These are phyloP conservation scores for Saturnispora serradocipensis DNA, from an alignment of 805 yeast species.

Conservation along the genomic window DNA sequence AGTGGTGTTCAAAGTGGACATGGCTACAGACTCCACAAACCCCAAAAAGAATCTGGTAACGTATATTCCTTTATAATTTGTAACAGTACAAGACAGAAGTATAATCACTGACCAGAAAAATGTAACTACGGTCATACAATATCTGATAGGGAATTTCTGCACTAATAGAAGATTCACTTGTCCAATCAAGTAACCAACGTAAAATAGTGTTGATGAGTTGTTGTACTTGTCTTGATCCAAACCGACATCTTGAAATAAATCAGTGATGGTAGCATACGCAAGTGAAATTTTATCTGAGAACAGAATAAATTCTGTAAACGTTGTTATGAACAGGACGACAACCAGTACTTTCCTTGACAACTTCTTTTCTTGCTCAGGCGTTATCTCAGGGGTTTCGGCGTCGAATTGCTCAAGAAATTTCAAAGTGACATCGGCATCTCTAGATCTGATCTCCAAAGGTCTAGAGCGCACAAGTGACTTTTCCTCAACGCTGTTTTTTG, in stretches of 20 bases:
- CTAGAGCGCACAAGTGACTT: background rate
- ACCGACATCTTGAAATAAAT: constrained; percentile 38
- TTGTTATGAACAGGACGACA: constrained; percentile 20
- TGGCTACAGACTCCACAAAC: constrained; percentile 37
- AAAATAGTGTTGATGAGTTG: constrained; percentile 43
- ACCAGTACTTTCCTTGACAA: constrained; percentile 15
- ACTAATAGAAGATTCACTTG: constrained; percentile 35
- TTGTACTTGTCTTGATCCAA: constrained; percentile 36
- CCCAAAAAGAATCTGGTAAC: constrained; percentile 45
- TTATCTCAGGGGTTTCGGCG: constrained; percentile 16
- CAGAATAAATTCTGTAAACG: constrained; percentile 20
- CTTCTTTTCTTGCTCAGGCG: constrained; percentile 16
- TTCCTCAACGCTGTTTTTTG: background rate
- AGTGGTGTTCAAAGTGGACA: constrained; percentile 38
- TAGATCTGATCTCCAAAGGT: constrained; percentile 5
- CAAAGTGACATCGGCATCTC: constrained; percentile 25
- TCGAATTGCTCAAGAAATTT: constrained; percentile 18
- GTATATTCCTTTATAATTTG: constrained; percentile 37
- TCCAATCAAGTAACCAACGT: constrained; percentile 42
- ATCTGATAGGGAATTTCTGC: constrained; percentile 36
- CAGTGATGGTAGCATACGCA: constrained; percentile 34
- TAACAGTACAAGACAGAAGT: constrained; percentile 38
- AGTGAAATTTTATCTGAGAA: constrained; percentile 36
- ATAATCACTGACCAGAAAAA: constrained; percentile 38
- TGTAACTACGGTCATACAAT: constrained; percentile 29